Base-by-base conservation (phyloP, 129 eudicot genomes). In the Dittrichia graveolens region DNA sequence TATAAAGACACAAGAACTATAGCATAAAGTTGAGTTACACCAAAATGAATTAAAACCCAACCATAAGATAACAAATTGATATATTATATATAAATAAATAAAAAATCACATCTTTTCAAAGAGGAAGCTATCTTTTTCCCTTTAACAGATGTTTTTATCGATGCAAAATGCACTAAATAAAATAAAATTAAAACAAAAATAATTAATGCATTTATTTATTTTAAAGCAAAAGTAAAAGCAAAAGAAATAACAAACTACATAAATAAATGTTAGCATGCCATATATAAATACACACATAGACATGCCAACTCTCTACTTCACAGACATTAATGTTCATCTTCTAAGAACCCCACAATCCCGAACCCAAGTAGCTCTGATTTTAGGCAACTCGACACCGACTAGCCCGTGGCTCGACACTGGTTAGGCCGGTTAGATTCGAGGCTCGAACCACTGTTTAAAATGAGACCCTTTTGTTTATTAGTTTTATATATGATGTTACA, bases 131-230 rank as follows among this genome's bases (percentile, higher is more conserved):
- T 52, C 66, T 43, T 78, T 78, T 78, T 8, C 66, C 41, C 82
- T 78, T 78, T 71, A 71, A 71, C 82, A 78, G 73, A 10, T 71
- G 77, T 72, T 43, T 78, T 71, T 10, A 52, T 53, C 40, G 58
- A 52, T 66, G 52, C 14, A 56, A 8, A 55, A 35, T 69, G 72
- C 77, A 71, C 66, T 42, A 61, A 77, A 71, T 70, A 62, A 61
- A 77, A 71, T 70, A 62, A 77, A 53, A 53, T 1, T 46, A 16
- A 78, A 61, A 53, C 77, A 47, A 61, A 71, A 41, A 13, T 42
- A 50, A 35, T 50, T 52, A 40, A 48, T 71, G 34, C 49, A 41
- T 42, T 61, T 72, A 64, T 62, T 71, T 34, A 61, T 50, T 71
- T 53, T 14, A 70, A 62, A 71, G 60, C 72, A 61, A 69, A 78